Evolutionary conservation across 2,329 filamentous ascomycete genomes (phyloP), one percentile per base, ranked within the genome.

Genomic region (Fusarium hainanense): DNA sequence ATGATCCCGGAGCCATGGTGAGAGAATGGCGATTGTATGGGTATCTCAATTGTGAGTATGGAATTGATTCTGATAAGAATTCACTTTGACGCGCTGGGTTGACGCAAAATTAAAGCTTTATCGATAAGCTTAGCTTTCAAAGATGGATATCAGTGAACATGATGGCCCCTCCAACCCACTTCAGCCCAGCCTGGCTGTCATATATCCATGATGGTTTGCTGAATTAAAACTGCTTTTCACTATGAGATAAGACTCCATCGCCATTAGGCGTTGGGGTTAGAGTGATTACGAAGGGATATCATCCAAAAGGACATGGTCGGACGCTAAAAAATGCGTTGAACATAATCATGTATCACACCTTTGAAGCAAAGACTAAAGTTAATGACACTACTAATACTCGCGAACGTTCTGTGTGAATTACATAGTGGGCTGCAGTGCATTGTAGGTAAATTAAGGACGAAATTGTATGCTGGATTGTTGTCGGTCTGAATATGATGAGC

Each of bases 1-100:
- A 49, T 43, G 68, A 71, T 55, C 65, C 76, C 52, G 66, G 73
- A 64, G 69, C 75, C 75, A 75, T 80, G 60, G 65, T 50, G 71
- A 71, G 63, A 68, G 47, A 55, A 43, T 50, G 34, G 48, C 16
- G 46, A 41, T 49, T 40, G 34, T 30, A 48, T 50, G 51, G 11
- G 14, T 44, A 47, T 40, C 32, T 46, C 43, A 42, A 48, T 52
- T 57, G 58, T 48, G 57, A 50, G 55, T 34, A 27, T 43, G 46
- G 42, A 46, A 23, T 34, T 63, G 42, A 18, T 30, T 27, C 23
- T 12, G 48, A 55, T 42, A 34, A 32, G 28, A 52, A 52, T 27
- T 16, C 8, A 43, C 49, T 41, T 41, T 40, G 54, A 66, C 54
- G 54, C 42, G 58, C 48, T 23, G 46, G n/a, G 49, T 51, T 16